Conservation (phyloP, 2,329 filamentous ascomycete genomes). For the Stemphylium vesicarium region DNA sequence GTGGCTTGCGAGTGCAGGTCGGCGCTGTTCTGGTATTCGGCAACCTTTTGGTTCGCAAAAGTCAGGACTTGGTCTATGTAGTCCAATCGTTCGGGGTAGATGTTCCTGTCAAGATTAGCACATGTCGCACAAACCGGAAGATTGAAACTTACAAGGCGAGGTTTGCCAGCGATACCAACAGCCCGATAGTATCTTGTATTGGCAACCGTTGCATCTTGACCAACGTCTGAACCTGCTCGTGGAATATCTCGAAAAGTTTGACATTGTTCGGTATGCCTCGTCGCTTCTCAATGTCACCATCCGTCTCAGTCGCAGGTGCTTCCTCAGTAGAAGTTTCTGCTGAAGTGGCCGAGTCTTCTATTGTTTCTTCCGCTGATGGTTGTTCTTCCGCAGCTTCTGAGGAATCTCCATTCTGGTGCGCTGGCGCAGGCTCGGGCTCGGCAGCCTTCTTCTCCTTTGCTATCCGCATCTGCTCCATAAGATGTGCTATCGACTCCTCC, state of each 20-base stretch:
- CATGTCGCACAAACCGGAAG: not conserved
- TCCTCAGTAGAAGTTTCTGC: conserved; percentile 42
- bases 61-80: conserved; percentile 94
- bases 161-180: conserved; percentile 92
- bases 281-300: conserved; percentile 54
- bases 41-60: conserved; percentile 85
- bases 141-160: conserved; percentile 71
- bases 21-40: conserved; percentile 90
- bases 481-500: conserved; percentile 77
- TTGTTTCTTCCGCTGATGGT: conserved; percentile 34
- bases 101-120: conserved; percentile 64
- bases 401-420: conserved; percentile 46
- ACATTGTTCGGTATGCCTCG: conserved; percentile 74
- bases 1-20: conserved; percentile 87
- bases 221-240: conserved; percentile 91
- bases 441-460: conserved; percentile 61
- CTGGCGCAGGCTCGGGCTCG: conserved; percentile 28
- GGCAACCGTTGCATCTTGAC: conserved; percentile 89
- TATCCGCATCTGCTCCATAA: conserved; percentile 80
- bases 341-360: conserved; percentile 34
- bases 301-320: conserved; percentile 46
- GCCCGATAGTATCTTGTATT: conserved; percentile 91
- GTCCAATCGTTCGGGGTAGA: conserved; percentile 90
- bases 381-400: conserved; percentile 28
- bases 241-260: conserved; percentile 96